A percentile compares a stretch with the other conserved stretches of the same genome.
Conservation (phyloP, 2,329 filamentous ascomycete genomes). For the Thermoascus crustaceus region DNA sequence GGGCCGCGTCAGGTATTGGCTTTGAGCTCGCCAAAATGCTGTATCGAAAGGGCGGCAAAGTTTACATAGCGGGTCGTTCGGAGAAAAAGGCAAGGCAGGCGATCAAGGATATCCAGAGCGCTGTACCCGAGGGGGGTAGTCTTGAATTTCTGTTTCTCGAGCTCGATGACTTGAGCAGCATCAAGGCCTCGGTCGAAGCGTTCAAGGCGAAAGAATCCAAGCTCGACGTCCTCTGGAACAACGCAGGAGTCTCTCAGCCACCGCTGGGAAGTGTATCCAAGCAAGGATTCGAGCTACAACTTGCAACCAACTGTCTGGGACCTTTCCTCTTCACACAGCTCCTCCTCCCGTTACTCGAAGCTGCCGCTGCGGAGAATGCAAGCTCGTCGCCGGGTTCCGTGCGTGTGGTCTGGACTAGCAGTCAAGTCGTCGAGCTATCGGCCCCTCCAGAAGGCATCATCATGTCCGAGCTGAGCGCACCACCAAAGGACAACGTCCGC, state of each 20-base stretch:
- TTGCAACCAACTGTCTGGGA: conserved; percentile 32
- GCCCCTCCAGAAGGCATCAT: conserved; percentile 14
- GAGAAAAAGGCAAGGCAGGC: conserved; percentile 6
- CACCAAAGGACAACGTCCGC: conserved; percentile 7
- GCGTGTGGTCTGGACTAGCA: conserved; percentile 25
- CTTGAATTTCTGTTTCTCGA: conserved; percentile 33
- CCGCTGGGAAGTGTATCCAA: conserved; percentile 16
- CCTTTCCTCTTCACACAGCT: conserved; percentile 31
- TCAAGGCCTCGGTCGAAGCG: conserved; percentile 29
- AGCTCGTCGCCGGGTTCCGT: conserved; percentile 14
- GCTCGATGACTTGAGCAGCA: conserved; percentile 36
- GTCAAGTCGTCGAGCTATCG: conserved; percentile 11
- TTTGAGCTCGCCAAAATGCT: conserved; percentile 45
- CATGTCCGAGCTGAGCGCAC: conserved; percentile 8
- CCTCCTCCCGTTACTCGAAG: conserved; percentile 23
- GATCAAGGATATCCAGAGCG: background rate
- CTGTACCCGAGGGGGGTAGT: conserved; percentile 1
- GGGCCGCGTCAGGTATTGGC: conserved; percentile 26
- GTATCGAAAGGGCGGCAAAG: conserved; percentile 38
- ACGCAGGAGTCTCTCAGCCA: conserved; percentile 30
- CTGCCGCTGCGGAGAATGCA: conserved; percentile 14
- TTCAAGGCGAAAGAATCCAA: conserved; percentile 32
- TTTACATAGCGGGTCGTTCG: conserved; percentile 6
- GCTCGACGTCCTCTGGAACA: conserved; percentile 40
- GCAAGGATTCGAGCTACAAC: conserved; percentile 24